These are phyloP conservation scores for Mycena olivaceomarginata DNA, from an alignment of 768 basidiomycete genomes.

Conservation along the genomic window DNA sequence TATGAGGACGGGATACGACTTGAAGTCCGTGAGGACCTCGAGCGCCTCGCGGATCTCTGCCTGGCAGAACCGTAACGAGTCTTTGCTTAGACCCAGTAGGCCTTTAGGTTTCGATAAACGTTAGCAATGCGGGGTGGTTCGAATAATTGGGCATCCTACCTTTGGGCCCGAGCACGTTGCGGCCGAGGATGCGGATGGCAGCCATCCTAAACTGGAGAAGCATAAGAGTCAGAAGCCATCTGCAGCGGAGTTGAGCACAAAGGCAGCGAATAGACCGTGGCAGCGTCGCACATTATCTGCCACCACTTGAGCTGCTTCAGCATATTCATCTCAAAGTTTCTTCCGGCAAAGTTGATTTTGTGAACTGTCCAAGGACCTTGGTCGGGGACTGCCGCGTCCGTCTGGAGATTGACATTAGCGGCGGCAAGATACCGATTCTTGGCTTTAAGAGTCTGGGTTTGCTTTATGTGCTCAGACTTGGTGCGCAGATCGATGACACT, in stretches of 20 bases:
- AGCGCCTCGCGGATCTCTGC: constrained; percentile 41
- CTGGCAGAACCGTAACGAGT: constrained; percentile 45
- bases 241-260: not conserved
- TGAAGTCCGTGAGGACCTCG: constrained; percentile 39
- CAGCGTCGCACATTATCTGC: constrained; percentile 39
- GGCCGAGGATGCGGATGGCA: constrained; percentile 45
- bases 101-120: constrained; percentile 3
- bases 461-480: constrained; percentile 46
- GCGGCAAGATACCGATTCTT: constrained; percentile 1
- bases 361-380: constrained; percentile 37
- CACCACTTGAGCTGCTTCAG: constrained; percentile 45
- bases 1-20: constrained; percentile 40
- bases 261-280: not conserved
- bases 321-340: constrained; percentile 42
- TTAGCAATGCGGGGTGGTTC: not conserved
- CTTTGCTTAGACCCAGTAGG: constrained; percentile 42
- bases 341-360: constrained; percentile 40
- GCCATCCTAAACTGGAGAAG: constrained; percentile 39
- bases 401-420: not conserved
- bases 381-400: not conserved
- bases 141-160: not conserved
- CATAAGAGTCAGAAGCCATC: constrained; percentile 44
- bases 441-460: constrained; percentile 8
- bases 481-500: constrained; percentile 47
- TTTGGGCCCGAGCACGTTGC: constrained; percentile 43